Evolutionary conservation across 1,284 basidiomycete genomes (phyloP).

Genomic region (Entoloma clypeatum): DNA sequence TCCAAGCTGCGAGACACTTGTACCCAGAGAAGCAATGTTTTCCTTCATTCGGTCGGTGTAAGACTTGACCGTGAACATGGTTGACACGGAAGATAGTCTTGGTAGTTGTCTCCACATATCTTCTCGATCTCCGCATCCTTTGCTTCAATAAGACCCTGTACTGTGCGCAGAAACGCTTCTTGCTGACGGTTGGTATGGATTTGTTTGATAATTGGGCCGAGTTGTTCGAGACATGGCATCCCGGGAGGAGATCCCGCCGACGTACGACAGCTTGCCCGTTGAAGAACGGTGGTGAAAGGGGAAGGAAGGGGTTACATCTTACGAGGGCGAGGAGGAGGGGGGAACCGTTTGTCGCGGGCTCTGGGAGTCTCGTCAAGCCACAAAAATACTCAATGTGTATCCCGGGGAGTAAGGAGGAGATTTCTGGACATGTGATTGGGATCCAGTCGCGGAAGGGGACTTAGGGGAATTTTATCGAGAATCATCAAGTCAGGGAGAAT

Average conservation of each 20-base stretch:
- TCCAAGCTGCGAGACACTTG: constrained; percentile 75
- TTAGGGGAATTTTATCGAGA: too few relatives aligned
- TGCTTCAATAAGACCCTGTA: constrained; percentile 84
- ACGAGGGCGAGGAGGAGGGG: too few relatives aligned
- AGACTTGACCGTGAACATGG: constrained; percentile 90
- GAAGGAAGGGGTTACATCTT: too few relatives aligned
- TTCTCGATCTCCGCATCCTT: constrained; percentile 96
- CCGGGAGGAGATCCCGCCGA: constrained; percentile 82
- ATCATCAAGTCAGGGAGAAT: too few relatives aligned
- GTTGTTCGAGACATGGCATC: constrained; percentile 90
- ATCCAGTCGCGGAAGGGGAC: too few relatives aligned
- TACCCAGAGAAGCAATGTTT: constrained; percentile 69
- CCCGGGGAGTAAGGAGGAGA: too few relatives aligned
- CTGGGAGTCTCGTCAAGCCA: too few relatives aligned
- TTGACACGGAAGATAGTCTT: constrained; percentile 95
- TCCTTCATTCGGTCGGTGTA: constrained; percentile 81
- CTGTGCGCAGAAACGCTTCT: constrained; percentile 84
- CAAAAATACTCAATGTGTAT: too few relatives aligned
- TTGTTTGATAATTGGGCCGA: constrained; percentile 89
- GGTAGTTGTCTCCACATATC: constrained; percentile 95
- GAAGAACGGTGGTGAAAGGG: constrained; percentile 75
- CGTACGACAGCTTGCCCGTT: constrained; percentile 84
- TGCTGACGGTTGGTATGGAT: constrained; percentile 90
- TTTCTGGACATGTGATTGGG: too few relatives aligned
- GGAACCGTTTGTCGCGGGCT: too few relatives aligned